Base-by-base conservation (phyloP, 768 basidiomycete genomes). In the Chalciporus piperatus region DNA sequence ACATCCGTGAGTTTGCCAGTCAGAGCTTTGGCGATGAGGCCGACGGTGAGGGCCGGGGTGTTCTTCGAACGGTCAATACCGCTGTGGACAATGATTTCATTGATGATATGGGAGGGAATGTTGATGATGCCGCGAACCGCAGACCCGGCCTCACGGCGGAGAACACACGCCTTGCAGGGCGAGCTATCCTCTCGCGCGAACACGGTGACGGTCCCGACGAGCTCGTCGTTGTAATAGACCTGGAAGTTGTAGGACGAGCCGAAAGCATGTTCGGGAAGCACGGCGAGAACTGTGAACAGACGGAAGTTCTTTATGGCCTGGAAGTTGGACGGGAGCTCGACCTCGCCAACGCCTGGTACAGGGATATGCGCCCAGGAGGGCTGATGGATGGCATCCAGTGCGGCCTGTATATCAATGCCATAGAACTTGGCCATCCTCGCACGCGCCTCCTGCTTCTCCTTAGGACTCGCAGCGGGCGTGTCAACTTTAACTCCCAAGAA, bases 401-500 rank as follows among this genome's bases (percentile, higher is more conserved):
- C 51, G 6, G 45, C 32, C 42, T 58, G 55, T 14, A 62, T 65
- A 35, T 69, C 55, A 45, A 63, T 57, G 8, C 45, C 53, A 41
- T 69, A 67, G 23, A 53, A 66, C 28, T 54, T 53, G 35, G 61
- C 53, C 13, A 69, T 56, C 23, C 43, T 53, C 9, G 55, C 52
- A 19, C 66, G 67, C 1, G 58, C 62, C 17, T 48, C 41, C 32
- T 59, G 51, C 17, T 63, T 60, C 27, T 63, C 51, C 37, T 56
- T 28, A 7, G 47, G 38, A 20, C n/a, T 47, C 3, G 40, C 22
- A 5, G 63, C 42, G 0, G 60, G 39, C 33, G 52, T 45, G 41
- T 70, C 57, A 8, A 69, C 66, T 25, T 67, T 59, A 16, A 68
- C 46, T 17, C 65, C 63, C 42, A 44, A 35, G 28, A 67, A 60